phyloP scores from a whole-genome alignment of 1,139 yeast species.

The Diutina mesorugosa region DNA sequence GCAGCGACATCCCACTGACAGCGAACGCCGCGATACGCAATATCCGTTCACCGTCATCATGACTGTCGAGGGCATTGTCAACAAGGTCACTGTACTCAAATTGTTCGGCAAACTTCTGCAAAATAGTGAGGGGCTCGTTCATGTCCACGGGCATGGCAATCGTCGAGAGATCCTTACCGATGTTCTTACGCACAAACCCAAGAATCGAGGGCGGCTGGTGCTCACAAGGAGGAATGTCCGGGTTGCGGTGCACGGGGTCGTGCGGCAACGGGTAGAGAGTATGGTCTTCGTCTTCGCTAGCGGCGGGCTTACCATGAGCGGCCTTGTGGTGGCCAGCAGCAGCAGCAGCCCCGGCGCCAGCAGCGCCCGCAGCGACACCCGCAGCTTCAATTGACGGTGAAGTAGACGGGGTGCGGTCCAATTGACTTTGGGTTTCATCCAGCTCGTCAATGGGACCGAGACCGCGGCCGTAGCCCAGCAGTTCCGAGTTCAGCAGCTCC shows the following conservation, averaged over 20 bases:
- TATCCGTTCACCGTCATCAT: conserved; percentile 43
- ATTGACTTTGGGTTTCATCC: neutral
- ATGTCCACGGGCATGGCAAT: conserved; percentile 91
- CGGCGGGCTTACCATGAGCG: conserved; percentile 3
- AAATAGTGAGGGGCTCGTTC: conserved; percentile 78
- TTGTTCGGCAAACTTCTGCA: conserved; percentile 69
- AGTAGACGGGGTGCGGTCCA: neutral
- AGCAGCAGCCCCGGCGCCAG: neutral
- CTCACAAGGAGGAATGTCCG: conserved; percentile 45
- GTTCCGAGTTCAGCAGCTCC: conserved; percentile 1
- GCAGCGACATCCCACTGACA: conserved; percentile 54
- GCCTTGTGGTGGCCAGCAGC: neutral
- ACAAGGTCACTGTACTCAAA: conserved; percentile 65
- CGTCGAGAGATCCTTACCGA: conserved; percentile 79
- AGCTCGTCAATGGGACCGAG: neutral
- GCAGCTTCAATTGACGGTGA: neutral
- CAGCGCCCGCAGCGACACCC: neutral
- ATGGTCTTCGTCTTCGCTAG: conserved; percentile 10
- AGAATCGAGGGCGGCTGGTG: conserved; percentile 74
- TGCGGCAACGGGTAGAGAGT: conserved; percentile 56
- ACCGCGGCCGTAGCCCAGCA: neutral
- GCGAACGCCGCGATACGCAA: conserved; percentile 76
- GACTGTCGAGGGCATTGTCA: conserved; percentile 40
- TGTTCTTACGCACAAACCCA: conserved; percentile 72
- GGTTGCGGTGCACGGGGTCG: conserved; percentile 37